Evolutionary conservation across 345 rosid species (phyloP).

Genomic region (Eutrema heterophyllum): DNA sequence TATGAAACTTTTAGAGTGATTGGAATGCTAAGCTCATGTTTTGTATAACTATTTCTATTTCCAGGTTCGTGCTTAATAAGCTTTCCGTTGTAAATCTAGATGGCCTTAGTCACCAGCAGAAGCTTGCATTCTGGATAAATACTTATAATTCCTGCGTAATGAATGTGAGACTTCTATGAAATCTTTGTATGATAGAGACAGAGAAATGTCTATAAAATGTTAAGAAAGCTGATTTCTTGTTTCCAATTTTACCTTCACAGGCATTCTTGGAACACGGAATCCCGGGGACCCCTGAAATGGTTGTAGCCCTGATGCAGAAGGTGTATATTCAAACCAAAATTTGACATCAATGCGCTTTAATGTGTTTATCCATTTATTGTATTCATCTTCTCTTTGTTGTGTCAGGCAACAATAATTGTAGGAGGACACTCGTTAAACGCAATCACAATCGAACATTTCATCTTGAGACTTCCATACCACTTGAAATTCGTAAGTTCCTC

Average conservation of each 20-base stretch:
- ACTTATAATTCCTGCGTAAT: conserved; percentile 78
- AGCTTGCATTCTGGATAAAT: conserved; percentile 97
- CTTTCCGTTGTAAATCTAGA: conserved; percentile 60
- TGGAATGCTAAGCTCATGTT: conserved; percentile 8
- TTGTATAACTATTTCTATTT: not conserved
- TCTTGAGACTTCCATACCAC: conserved; percentile 88
- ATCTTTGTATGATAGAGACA: not conserved
- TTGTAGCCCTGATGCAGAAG: conserved; percentile 88
- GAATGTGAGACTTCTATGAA: conserved; percentile 48
- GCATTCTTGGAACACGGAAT: conserved; percentile 79
- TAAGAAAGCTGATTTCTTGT: not conserved
- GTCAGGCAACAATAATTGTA: conserved; percentile 69
- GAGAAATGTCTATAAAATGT: not conserved
- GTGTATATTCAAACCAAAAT: conserved; percentile 29
- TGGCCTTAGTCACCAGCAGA: conserved; percentile 82
- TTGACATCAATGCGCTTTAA: not conserved
- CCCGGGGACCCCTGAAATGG: conserved; percentile 71
- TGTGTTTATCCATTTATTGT: not conserved
- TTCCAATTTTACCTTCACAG: conserved; percentile 27
- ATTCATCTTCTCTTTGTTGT: conserved; percentile 14
- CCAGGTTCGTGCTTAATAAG: conserved; percentile 70
- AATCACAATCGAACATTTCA: conserved; percentile 85
- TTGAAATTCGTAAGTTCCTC: conserved; percentile 65
- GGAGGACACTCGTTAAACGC: conserved; percentile 78
- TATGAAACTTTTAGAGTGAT: not conserved